Percentiles rank a stretch among this genome's conserved stretches.
Conservation (phyloP, 1,284 basidiomycete species). For the Naganishia sp. region DNA sequence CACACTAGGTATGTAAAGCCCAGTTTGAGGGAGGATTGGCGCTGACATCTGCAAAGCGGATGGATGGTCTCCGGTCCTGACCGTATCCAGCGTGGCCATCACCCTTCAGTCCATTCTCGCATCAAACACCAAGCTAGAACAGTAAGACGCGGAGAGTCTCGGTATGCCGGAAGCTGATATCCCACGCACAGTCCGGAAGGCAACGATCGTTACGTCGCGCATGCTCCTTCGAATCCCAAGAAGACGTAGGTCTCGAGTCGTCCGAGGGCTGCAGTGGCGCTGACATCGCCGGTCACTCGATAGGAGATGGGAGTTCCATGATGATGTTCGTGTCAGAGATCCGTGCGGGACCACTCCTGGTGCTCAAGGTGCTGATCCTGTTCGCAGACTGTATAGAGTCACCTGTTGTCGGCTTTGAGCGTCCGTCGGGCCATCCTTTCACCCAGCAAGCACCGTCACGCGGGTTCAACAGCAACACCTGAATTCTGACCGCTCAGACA, state of each 20-base stretch:
- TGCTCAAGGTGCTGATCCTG: too few relatives aligned
- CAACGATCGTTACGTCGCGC: conserved; percentile 50
- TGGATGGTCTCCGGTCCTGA: conserved; percentile 54
- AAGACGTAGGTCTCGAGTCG: conserved; percentile 35
- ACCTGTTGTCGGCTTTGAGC: too few relatives aligned
- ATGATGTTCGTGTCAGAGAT: conserved; percentile 45
- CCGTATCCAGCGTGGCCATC: conserved; percentile 51
- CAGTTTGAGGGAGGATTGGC: background rate
- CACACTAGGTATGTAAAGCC: conserved; percentile 43
- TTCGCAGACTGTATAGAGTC: too few relatives aligned
- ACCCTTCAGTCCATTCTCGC: conserved; percentile 57
- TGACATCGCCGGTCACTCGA: background rate
- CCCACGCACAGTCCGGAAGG: conserved; percentile 45
- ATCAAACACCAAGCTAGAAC: conserved; percentile 50
- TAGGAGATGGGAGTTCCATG: conserved; percentile 48
- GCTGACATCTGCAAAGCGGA: conserved; percentile 36
- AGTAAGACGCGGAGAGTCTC: conserved; percentile 34
- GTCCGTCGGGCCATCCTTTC: too few relatives aligned
- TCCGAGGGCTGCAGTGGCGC: too few relatives aligned
- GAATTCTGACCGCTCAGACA: too few relatives aligned
- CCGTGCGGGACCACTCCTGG: too few relatives aligned
- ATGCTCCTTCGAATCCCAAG: conserved; percentile 51
- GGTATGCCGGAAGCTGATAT: background rate
- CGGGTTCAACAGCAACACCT: too few relatives aligned
- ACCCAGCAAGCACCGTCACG: too few relatives aligned